A percentile compares a stretch with the other conserved stretches of the same genome.
Evolutionary conservation across 768 basidiomycete species (phyloP).

Genomic region (Udeniomyces megalosporus): DNA sequence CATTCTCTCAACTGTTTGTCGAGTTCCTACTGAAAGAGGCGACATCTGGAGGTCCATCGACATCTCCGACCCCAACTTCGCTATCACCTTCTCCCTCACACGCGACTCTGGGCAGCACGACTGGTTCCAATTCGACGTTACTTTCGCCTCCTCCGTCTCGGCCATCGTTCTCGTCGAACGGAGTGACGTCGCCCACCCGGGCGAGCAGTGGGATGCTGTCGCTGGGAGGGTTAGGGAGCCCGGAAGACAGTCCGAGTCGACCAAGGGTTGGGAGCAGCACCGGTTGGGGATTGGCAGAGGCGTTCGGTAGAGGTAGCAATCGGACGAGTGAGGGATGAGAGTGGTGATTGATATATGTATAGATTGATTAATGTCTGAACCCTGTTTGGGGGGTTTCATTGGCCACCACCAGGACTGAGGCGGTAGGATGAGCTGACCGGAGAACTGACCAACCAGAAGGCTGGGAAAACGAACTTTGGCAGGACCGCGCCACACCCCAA

Average conservation of each 20-base stretch:
- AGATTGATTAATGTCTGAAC: no score
- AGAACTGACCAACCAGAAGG: no score
- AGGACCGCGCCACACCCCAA: no score
- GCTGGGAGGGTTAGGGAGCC: no score
- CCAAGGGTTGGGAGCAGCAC: neutral
- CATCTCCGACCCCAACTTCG: neutral
- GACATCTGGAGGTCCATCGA: neutral
- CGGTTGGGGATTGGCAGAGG: neutral
- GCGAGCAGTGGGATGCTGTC: neutral
- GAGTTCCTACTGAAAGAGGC: constrained; percentile 95
- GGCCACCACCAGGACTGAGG: no score
- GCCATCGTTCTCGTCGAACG: neutral
- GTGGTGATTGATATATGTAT: no score
- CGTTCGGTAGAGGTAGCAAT: no score
- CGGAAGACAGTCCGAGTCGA: neutral
- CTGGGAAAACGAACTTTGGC: no score
- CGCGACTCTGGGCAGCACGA: neutral
- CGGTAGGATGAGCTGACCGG: no score
- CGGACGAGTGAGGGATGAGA: no score
- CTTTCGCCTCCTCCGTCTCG: neutral
- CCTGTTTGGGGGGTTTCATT: no score
- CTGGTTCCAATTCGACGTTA: neutral
- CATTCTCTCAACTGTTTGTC: constrained; percentile 93
- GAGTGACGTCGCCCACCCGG: neutral
- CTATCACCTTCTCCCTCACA: neutral